Evolutionary conservation across 768 basidiomycete genomes (phyloP).

Genomic region (Botryobasidium botryosum): DNA sequence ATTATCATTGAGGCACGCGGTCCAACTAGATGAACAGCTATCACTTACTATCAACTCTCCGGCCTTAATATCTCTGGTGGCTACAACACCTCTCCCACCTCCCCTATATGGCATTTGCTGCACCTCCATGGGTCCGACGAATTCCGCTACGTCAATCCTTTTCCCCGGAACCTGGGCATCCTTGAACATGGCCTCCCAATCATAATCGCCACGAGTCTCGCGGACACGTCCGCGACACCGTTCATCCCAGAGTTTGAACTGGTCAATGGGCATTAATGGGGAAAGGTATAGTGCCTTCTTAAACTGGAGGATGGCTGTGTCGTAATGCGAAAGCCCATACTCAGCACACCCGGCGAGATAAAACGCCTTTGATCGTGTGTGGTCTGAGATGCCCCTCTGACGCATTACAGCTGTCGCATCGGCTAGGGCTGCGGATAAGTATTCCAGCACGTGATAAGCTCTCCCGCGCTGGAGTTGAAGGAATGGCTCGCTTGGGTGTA

Average conservation of each 20-base stretch:
- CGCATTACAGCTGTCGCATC: conserved; percentile 10
- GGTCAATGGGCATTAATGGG: conserved; percentile 6
- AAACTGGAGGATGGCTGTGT: conserved; percentile 11
- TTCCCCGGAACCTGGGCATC: conserved; percentile 6
- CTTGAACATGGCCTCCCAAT: conserved; percentile 17
- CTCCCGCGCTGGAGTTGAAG: conserved; percentile 19
- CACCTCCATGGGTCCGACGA: conserved; percentile 14
- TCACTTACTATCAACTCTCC: conserved; percentile 18
- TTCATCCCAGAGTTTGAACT: conserved; percentile 11
- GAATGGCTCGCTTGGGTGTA: conserved; percentile 2
- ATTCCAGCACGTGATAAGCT: conserved; percentile 15
- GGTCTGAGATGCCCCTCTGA: conserved; percentile 8
- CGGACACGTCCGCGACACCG: conserved; percentile 12
- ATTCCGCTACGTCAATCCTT: conserved; percentile 17
- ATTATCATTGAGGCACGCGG: neutral
- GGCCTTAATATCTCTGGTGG: conserved; percentile 13
- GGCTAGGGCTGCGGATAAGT: conserved; percentile 14
- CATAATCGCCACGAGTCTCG: conserved; percentile 15
- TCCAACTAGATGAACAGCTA: no score
- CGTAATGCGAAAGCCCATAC: conserved; percentile 16
- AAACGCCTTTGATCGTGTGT: neutral
- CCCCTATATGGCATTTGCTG: conserved; percentile 10
- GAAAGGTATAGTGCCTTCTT: no score
- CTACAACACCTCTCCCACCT: conserved; percentile 18
- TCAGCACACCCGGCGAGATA: conserved; percentile 6